A percentile compares a stretch with the other conserved stretches of the same genome.
These are phyloP conservation scores for Conringia planisiliqua DNA, from an alignment of 345 rosid genomes.

Conservation along the genomic window DNA sequence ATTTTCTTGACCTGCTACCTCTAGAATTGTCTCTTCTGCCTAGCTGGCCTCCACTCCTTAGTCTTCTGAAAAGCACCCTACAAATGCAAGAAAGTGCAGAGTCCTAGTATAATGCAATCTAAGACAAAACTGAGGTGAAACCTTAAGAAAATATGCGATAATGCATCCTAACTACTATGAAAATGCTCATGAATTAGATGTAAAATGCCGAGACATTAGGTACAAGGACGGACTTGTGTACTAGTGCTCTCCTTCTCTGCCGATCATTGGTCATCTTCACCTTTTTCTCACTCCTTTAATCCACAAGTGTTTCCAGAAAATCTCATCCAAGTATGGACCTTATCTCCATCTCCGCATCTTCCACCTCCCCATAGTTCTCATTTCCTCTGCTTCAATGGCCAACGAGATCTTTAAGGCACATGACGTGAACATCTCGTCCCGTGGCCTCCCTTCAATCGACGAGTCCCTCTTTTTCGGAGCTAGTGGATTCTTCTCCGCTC, in stretches of 20 bases:
- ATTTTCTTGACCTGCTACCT: no score
- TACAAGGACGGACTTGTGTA: no score
- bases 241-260: slow-evolving; percentile 13
- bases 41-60: no score
- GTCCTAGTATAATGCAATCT: no score
- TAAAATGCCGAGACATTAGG: no score
- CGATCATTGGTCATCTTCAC: slow-evolving; percentile 2
- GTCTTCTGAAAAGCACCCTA: no score
- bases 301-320: background rate
- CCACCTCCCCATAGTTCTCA: background rate
- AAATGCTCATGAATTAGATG: no score
- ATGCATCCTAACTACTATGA: no score
- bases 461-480: slow-evolving; percentile 4
- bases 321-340: slow-evolving; percentile 9
- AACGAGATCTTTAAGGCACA: slow-evolving; percentile 2
- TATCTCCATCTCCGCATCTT: slow-evolving; percentile 9
- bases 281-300: background rate
- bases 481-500: background rate
- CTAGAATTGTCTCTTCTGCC: no score
- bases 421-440: slow-evolving; percentile 7
- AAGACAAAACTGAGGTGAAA: no score
- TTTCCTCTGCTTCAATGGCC: slow-evolving; percentile 8
- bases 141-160: no score
- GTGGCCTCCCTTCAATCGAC: background rate
- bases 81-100: no score